Base-by-base conservation (phyloP, 176 grass and related monocot species). In the Poa annua region DNA sequence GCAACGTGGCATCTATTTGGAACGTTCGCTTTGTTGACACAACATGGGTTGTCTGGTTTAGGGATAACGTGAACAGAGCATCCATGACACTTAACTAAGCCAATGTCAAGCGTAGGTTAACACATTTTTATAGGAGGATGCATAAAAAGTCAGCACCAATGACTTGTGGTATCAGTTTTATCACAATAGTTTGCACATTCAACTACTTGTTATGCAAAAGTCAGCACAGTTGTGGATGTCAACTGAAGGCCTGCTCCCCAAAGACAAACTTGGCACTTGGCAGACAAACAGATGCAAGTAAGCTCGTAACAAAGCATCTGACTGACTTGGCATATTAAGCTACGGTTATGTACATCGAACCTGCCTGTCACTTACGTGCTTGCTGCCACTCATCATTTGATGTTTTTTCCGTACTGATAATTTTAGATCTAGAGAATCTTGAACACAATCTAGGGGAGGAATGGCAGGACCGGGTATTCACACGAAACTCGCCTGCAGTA, bases 211-310 rank as follows among this genome's bases (percentile, higher is more conserved):
- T 10, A 42, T 42, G 41, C 41, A 42, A 42, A 42, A 57, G 11
- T 78, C 36, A 70, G 17, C 16, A 24, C 38, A 47, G 32, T 45
- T 57, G 21, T 50, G 48, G 29, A 88, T 77, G 79, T 69, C 41
- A 87, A 62, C 52, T 70, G 39, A 82, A 50, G 60, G 72, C 52
- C 14, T 48, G 42, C 80, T 50, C 64, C 74, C 74, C 78, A 52
- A 77, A 41, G 47, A 8, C 34, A 73, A 19, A 45, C 56, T 44
- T 71, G 19, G 35, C 48, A 81, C 56, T 44, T 71, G 19, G 35
- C 48, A 81, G 59, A 44, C 34, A 66, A 86, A 39, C 32, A 39
- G 7, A 34, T 16, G 56, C 20, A 79, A 80, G 52, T 16, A 62
- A 51, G 32, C 25, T 72, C 24, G 69, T 51, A 64, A 60, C 14